Evolutionary conservation across 164 flowering plant genomes (phyloP).

Genomic region (Vitis cinerea): DNA sequence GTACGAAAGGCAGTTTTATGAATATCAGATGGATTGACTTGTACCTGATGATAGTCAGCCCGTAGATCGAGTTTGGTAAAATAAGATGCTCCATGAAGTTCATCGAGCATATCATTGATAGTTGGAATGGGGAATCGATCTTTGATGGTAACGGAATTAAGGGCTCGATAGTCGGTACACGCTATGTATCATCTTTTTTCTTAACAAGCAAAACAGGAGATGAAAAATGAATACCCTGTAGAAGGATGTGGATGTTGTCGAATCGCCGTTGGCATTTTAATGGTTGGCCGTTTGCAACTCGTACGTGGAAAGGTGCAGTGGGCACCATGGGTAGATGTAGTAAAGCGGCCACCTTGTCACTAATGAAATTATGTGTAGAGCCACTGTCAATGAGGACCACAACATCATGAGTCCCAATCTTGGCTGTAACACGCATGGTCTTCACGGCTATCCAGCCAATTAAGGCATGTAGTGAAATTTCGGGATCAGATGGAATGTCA

Average conservation of each 20-base stretch:
- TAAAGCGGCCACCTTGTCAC: not conserved
- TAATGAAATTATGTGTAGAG: not conserved
- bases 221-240: not conserved
- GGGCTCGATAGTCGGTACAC: not conserved
- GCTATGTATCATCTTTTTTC: not conserved
- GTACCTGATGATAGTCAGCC: no score
- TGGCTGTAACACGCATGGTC: no score
- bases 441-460: no score
- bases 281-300: not conserved
- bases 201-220: not conserved
- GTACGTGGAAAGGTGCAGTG: not conserved
- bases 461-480: no score
- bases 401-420: not conserved
- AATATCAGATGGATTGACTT: no score
- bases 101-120: not conserved
- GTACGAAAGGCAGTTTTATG: no score
- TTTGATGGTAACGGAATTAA: no score
- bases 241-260: not conserved
- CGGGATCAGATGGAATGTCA: not conserved
- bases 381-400: not conserved
- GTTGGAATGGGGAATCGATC: no score
- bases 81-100: not conserved
- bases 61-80: not conserved
- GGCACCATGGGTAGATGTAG: not conserved
- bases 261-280: not conserved